phyloP scores from a whole-genome alignment of 768 basidiomycete genomes.

The Russula sp. region DNA sequence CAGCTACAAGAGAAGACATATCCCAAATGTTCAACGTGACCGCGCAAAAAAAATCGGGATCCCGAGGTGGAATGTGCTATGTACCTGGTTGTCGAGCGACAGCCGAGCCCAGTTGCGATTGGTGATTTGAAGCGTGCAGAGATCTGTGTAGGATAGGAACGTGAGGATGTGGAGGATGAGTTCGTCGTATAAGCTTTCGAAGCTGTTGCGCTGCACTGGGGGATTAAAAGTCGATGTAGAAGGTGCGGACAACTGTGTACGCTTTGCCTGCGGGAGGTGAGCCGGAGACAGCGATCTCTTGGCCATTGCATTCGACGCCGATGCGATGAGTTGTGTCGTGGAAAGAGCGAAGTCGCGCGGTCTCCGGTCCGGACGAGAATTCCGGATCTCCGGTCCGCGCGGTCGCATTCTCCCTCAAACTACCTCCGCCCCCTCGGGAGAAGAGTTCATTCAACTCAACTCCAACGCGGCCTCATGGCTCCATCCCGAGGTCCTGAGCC shows the following conservation, averaged over 20 bases:
- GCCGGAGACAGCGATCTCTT: conserved; percentile 29
- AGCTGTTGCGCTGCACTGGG: conserved; percentile 26
- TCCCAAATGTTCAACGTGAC: conserved; percentile 18
- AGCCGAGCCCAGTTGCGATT: conserved; percentile 63
- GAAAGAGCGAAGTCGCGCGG: no score
- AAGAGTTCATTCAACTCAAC: no score
- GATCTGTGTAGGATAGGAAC: conserved; percentile 55
- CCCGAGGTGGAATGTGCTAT: conserved; percentile 26
- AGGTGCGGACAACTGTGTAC: conserved; percentile 23
- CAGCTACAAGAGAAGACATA: conserved; percentile 34
- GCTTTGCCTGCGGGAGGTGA: conserved; percentile 51
- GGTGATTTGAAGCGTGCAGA: conserved; percentile 55
- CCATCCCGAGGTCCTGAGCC: conserved; percentile 35
- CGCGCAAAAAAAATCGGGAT: conserved; percentile 10
- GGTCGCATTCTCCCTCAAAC: no score
- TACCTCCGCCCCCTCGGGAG: no score
- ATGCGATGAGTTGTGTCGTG: no score
- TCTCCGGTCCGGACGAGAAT: neutral
- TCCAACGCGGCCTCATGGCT: conserved; percentile 23
- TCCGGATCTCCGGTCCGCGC: neutral
- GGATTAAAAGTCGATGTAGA: neutral
- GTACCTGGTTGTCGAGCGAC: conserved; percentile 58
- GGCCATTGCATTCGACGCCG: conserved; percentile 23
- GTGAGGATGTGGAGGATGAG: conserved; percentile 69
- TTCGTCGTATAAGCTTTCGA: conserved; percentile 67